These are phyloP conservation scores for Scleroderma bovista DNA, from an alignment of 768 basidiomycete genomes.

Conservation along the genomic window DNA sequence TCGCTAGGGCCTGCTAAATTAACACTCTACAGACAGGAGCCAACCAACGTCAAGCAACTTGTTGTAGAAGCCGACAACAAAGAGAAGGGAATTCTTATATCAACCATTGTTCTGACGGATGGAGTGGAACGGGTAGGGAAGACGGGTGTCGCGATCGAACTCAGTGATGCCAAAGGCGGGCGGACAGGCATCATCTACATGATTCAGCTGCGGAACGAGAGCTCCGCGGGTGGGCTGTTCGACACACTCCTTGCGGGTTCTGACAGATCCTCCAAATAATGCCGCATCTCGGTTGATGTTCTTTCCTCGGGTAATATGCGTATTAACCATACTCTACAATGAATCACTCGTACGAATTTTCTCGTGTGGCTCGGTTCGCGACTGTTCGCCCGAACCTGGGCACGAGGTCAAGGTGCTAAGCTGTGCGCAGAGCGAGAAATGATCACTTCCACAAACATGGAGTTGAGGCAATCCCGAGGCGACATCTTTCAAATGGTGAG, in stretches of 20 bases:
- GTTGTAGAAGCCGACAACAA: conserved; percentile 86
- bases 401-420: conserved; percentile 26
- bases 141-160: conserved; percentile 94
- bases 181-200: conserved; percentile 95
- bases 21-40: conserved; percentile 79
- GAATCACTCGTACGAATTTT: neutral
- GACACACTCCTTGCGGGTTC: conserved; percentile 84
- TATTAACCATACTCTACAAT: neutral
- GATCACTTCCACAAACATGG: conserved; percentile 81
- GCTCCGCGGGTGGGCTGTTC: conserved; percentile 77
- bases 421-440: conserved; percentile 72
- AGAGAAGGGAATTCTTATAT: conserved; percentile 75
- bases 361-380: neutral
- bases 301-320: neutral
- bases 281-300: neutral
- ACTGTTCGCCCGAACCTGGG: conserved; percentile 1
- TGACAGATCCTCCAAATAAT: conserved; percentile 47
- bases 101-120: conserved; percentile 92
- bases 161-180: conserved; percentile 79
- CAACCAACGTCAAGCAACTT: conserved; percentile 91
- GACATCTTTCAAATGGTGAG: conserved; percentile 54
- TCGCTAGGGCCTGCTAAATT: conserved; percentile 83
- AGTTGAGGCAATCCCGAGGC: conserved; percentile 73
- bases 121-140: conserved; percentile 99
- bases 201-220: conserved; percentile 92